Evolutionary conservation across 148 eudicot genomes (phyloP), one percentile per base, ranked within the genome.

Genomic region (Vaccinium vitisidaea): DNA sequence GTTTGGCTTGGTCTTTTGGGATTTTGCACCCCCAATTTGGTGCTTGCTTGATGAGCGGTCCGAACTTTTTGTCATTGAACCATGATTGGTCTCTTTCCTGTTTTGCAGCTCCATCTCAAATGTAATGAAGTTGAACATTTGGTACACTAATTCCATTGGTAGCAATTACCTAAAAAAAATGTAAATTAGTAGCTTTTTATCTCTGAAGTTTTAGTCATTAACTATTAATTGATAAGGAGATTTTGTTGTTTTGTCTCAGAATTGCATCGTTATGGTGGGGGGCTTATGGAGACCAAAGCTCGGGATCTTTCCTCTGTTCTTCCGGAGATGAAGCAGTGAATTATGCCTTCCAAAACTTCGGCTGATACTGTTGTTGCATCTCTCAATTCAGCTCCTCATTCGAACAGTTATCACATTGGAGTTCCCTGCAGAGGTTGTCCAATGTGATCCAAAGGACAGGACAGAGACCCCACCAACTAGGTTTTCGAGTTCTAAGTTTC

Each of bases 341-440:
- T 18, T 12, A 59, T 76, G 30, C 86, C 87, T 46, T 54, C 86
- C 4, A 88, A 87, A 83, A 75, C 88, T 73, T 71, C 90, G 3
- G 80, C 77, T 15, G 92, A 90, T 75, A 59, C 65, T 43, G 73
- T 82, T 6, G 87, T 82, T 14, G 86, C 83, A 19, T 58, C 85
- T 55, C 58, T 70, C 5, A 30, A 74, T 83, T 83, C 92, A 23
- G 52, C 80, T 19, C 87, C 89, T 84, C 89, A 90, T 82, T 49
- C 87, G 1, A 89, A 90, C 19, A 82, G 73, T 83, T 90, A 88
- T 50, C 89, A 88, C 25, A 4, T 84, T 18, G 91, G 92, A 48
- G 84, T 89, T 83, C 88, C 93, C 21, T 86, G 54, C 98, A 94
- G 81, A 91, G 96, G 91, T 67, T 88, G 83, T 85, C 93, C 6